Evolutionary conservation across 192 early-diverging fungal genomes (phyloP).

Genomic region (Gonapodya sp.): DNA sequence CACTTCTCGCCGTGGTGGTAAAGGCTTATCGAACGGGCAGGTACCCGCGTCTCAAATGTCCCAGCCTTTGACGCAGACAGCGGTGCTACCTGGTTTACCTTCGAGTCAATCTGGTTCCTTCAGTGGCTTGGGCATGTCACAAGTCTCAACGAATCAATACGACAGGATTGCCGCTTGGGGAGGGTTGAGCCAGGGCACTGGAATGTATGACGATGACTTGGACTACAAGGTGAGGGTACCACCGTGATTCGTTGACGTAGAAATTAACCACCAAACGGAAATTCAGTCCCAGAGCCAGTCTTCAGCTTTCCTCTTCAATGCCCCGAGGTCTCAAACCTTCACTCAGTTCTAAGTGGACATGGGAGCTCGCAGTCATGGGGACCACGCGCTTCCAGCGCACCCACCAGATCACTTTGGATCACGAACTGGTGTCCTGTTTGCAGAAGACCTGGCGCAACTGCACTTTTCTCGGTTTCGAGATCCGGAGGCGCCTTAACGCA

Average conservation of each 20-base stretch:
- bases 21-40: background rate
- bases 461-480: too few relatives aligned
- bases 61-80: background rate
- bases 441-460: too few relatives aligned
- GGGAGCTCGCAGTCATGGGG: too few relatives aligned
- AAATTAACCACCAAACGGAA: too few relatives aligned
- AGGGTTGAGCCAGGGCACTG: background rate
- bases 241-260: too few relatives aligned
- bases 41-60: background rate
- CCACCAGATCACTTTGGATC: too few relatives aligned
- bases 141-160: slow-evolving; percentile 5
- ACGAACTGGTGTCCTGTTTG: too few relatives aligned
- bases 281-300: background rate
- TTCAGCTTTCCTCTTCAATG: background rate
- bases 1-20: background rate
- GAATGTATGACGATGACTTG: background rate
- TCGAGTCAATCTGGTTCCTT: background rate
- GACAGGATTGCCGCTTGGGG: slow-evolving; percentile 2
- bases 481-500: too few relatives aligned
- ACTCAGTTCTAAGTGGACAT: background rate
- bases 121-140: background rate
- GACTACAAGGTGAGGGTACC: background rate
- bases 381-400: too few relatives aligned
- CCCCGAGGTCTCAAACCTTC: background rate
- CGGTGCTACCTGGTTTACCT: background rate